Evolutionary conservation across 257 asterid species (phyloP).

Genomic region (Ilex asprella): DNA sequence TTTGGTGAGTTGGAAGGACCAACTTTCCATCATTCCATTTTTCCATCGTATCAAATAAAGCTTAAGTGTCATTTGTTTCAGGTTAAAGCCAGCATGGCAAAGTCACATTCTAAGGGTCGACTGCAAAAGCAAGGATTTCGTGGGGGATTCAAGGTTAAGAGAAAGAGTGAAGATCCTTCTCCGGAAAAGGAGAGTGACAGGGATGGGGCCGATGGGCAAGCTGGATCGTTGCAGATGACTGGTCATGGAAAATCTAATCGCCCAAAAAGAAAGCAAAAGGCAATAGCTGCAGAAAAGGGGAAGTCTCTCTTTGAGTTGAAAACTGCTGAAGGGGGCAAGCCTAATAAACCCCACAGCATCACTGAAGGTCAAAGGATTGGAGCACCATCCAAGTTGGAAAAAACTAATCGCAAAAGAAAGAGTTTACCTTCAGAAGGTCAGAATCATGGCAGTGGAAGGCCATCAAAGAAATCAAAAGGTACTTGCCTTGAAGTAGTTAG

Average conservation of each 20-base stretch:
- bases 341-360: not conserved
- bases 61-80: not conserved
- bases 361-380: not conserved
- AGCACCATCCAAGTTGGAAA: not conserved
- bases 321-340: not conserved
- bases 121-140: not conserved
- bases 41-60: no score
- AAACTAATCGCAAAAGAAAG: not conserved
- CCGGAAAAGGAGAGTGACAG: not conserved
- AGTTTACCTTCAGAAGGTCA: not conserved
- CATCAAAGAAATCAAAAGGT: not conserved
- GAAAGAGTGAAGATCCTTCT: not conserved
- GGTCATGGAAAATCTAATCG: not conserved
- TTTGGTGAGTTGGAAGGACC: no score
- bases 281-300: not conserved
- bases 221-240: not conserved
- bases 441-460: not conserved
- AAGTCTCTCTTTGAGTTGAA: not conserved
- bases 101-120: not conserved
- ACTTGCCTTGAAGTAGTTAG: not conserved
- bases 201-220: not conserved
- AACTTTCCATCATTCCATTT: no score
- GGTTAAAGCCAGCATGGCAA: constrained; percentile 1
- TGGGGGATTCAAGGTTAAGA: not conserved
- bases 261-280: not conserved